A percentile compares a stretch with the other conserved stretches of the same genome.
phyloP scores from a whole-genome alignment of 129 eudicot species.

The Flaveria sonorensis region DNA sequence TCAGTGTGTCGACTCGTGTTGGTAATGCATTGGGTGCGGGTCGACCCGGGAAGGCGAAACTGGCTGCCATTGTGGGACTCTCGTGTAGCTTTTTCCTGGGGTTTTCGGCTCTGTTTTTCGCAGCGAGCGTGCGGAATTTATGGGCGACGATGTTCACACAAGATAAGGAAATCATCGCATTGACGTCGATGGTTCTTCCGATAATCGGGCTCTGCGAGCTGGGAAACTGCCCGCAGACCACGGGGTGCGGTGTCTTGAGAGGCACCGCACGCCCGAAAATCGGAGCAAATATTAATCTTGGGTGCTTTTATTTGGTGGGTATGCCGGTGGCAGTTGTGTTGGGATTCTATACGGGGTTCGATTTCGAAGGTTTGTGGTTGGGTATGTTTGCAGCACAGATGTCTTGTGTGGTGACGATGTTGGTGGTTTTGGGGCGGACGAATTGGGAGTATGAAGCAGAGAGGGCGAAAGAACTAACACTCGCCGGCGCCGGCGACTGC shows the following conservation, averaged over 20 bases:
- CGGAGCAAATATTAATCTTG: conserved; percentile 79
- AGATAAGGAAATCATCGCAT: conserved; percentile 65
- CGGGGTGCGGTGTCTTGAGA: conserved; percentile 83
- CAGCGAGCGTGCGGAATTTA: conserved; percentile 53
- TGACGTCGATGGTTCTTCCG: conserved; percentile 70
- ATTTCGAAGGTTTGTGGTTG: conserved; percentile 79
- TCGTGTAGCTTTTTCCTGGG: conserved; percentile 61
- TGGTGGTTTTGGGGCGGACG: conserved; percentile 64
- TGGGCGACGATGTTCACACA: conserved; percentile 86
- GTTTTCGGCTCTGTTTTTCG: conserved; percentile 59
- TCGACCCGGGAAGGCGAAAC: conserved; percentile 59
- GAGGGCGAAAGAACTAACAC: conserved; percentile 66
- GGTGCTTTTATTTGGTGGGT: conserved; percentile 79
- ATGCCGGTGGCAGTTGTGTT: conserved; percentile 86
- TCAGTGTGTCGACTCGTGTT: conserved; percentile 79
- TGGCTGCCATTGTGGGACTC: conserved; percentile 70
- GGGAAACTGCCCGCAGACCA: conserved; percentile 91
- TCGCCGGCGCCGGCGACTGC: not conserved
- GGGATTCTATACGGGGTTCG: conserved; percentile 57
- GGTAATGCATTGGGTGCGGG: conserved; percentile 81
- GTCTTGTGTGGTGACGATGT: conserved; percentile 75
- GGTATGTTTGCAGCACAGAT: conserved; percentile 83
- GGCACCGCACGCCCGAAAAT: conserved; percentile 86
- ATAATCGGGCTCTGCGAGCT: conserved; percentile 89
- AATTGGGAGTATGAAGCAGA: conserved; percentile 69